Evolutionary conservation across 495 filamentous ascomycete species (phyloP).

Genomic region (Aspergillus haitiensis): DNA sequence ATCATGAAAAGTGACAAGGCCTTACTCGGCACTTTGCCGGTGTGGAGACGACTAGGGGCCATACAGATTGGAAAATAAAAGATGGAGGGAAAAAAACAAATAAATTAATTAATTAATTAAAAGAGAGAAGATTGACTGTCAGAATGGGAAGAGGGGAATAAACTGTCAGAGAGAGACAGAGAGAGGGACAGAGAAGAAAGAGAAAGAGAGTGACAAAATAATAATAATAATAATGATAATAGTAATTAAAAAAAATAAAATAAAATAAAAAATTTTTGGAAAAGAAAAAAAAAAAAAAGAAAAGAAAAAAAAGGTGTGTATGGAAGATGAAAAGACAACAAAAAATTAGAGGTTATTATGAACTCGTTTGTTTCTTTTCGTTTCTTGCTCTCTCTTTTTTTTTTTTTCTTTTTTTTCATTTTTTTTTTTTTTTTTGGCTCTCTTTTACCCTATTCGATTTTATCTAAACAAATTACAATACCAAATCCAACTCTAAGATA

Average conservation of each 20-base stretch:
- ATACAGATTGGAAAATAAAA: neutral
- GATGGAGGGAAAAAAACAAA: neutral
- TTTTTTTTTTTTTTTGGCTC: neutral
- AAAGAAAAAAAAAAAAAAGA: constrained; percentile 10
- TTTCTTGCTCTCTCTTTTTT: neutral
- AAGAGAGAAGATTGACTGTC: neutral
- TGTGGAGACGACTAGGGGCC: neutral
- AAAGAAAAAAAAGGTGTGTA: constrained; percentile 5
- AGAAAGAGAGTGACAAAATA: constrained; percentile 7
- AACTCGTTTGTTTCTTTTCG: no score
- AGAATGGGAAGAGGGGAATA: no score
- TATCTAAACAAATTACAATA: no score
- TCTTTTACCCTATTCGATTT: no score
- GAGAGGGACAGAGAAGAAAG: constrained; percentile 28
- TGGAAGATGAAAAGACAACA: constrained; percentile 7
- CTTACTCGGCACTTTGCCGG: constrained; percentile 1
- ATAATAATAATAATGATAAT: constrained; percentile 25
- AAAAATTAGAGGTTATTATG: neutral
- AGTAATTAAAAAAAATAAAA: constrained; percentile 11
- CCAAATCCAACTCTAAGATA: no score
- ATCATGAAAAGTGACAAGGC: neutral
- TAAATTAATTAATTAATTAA: constrained; percentile 4
- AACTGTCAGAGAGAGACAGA: constrained; percentile 20
- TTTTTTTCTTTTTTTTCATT: constrained; percentile 13
- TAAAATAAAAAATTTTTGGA: constrained; percentile 9